A percentile compares a stretch with the other conserved stretches of the same genome.
Conservation (phyloP, 2,329 filamentous ascomycete genomes). For the Penicillium glabrum region DNA sequence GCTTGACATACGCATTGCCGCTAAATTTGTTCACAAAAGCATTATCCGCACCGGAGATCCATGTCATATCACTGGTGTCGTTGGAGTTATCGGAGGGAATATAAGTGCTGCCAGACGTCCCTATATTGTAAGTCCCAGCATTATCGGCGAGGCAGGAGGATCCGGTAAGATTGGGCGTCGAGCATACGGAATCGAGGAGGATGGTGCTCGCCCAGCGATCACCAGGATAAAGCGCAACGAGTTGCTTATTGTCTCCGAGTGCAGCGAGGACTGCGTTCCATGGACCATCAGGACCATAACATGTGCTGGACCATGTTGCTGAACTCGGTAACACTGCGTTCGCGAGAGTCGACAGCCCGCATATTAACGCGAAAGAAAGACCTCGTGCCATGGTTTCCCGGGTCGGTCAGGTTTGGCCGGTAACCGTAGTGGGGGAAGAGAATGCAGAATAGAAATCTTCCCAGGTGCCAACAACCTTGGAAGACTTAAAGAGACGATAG, state of each 20-base stretch:
- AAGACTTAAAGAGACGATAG: not conserved
- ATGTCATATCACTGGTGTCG: conserved; percentile 7
- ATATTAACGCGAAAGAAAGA: not conserved
- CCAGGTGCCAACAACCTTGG: not conserved
- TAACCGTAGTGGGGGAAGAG: not conserved
- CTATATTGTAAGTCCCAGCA: conserved; percentile 13
- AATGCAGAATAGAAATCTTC: not conserved
- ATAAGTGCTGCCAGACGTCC: not conserved
- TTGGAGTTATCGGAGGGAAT: conserved; percentile 1
- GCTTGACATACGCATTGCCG: not conserved
- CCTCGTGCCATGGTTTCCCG: not conserved
- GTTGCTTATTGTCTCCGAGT: conserved; percentile 17
- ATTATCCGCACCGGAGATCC: not conserved
- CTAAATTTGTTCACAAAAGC: not conserved
- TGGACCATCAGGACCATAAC: conserved; percentile 27
- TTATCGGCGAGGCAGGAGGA: conserved; percentile 13
- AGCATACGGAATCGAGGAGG: conserved; percentile 15
- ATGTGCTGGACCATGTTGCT: conserved; percentile 17
- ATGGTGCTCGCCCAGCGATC: conserved; percentile 15
- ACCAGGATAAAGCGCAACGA: conserved; percentile 18
- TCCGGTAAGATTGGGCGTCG: conserved; percentile 8
- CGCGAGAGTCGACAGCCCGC: not conserved
- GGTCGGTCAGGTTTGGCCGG: not conserved
- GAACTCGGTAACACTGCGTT: conserved; percentile 2
- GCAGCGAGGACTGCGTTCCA: conserved; percentile 25